A percentile compares a stretch with the other conserved stretches of the same genome.
Conservation (phyloP, 345 rosid genomes). For the Arabidopsis arenosa region DNA sequence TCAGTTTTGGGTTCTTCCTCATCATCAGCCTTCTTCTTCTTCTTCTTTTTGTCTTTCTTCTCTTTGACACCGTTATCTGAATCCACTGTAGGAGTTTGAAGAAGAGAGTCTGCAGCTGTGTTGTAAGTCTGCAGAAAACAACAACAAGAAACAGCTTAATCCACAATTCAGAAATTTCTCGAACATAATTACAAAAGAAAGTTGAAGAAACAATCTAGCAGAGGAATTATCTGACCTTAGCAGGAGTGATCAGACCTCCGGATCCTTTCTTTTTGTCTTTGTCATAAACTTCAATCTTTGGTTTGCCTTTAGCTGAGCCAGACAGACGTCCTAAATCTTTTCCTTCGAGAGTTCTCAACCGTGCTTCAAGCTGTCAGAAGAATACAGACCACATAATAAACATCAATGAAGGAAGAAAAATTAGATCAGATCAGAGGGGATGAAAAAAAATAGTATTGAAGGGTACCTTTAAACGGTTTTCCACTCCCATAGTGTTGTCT, state of each 20-base stretch:
- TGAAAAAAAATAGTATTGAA: not conserved
- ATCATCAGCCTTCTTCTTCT: conserved; percentile 56
- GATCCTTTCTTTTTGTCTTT: conserved; percentile 78
- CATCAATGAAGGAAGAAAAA: not conserved
- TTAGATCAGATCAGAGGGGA: not conserved
- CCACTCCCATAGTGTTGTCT: conserved; percentile 81
- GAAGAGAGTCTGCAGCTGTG: conserved; percentile 70
- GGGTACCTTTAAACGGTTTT: conserved; percentile 76
- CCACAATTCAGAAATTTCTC: too few species aligned
- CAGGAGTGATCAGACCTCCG: conserved; percentile 74
- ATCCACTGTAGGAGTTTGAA: conserved; percentile 45
- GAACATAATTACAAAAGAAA: not conserved
- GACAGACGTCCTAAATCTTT: conserved; percentile 73
- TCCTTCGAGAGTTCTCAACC: conserved; percentile 83
- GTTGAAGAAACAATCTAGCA: not conserved
- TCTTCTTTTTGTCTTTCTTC: conserved; percentile 51
- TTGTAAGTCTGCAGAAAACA: conserved; percentile 67
- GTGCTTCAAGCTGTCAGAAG: conserved; percentile 71
- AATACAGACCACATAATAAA: not conserved
- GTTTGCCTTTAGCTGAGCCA: conserved; percentile 91
- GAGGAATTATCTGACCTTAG: conserved; percentile 59
- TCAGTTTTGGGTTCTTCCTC: conserved; percentile 22
- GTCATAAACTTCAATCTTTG: conserved; percentile 84
- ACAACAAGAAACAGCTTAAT: not conserved
- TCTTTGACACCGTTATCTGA: conserved; percentile 40